Evolutionary conservation across 2,329 filamentous ascomycete species (phyloP), one percentile per base, ranked within the genome.

Genomic region (Microthyrium microscopicum): DNA sequence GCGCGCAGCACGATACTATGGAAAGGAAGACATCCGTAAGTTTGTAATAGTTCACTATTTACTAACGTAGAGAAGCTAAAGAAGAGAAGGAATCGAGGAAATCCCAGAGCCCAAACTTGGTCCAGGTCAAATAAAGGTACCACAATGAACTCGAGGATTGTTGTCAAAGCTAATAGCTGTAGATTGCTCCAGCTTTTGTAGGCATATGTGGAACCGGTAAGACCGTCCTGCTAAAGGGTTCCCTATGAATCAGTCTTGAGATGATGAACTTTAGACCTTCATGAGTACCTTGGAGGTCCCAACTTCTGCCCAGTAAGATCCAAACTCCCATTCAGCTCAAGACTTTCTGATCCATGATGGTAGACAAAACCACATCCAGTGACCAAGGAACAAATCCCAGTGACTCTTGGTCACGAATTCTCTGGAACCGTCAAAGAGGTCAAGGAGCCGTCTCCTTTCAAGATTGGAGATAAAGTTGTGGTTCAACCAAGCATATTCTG

Each of bases 131-230:
- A n/a, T n/a, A n/a, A n/a, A n/a, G n/a, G n/a, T n/a, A n/a, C n/a
- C n/a, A n/a, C n/a, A n/a, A n/a, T n/a, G n/a, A 8, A 8, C 22
- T 25, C n/a, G n/a, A n/a, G n/a, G n/a, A n/a, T n/a, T n/a, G n/a
- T n/a, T n/a, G n/a, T n/a, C n/a, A n/a, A n/a, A n/a, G n/a, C n/a
- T n/a, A 33, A 15, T 24, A 4, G 9, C 21, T 18, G 0, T 19
- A 59, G 46, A 49, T 65, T 37, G 53, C 55, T 35, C 57, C 58
- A 26, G 49, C 53, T 28, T 66, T 55, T 50, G 58, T 68, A 34
- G 65, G 67, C 7, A 68, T 70, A 33, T 70, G 65, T 40, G 66
- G 62, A 9, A 59, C 57, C 15, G 31, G 26, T 12, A 13, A 12
- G 19, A 22, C 6, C 19, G n/a, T 6, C 7, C 19, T 3, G 7